Evolutionary conservation across 768 basidiomycete genomes (phyloP), one percentile per base, ranked within the genome.

Genomic region (Amanita inopinata): DNA sequence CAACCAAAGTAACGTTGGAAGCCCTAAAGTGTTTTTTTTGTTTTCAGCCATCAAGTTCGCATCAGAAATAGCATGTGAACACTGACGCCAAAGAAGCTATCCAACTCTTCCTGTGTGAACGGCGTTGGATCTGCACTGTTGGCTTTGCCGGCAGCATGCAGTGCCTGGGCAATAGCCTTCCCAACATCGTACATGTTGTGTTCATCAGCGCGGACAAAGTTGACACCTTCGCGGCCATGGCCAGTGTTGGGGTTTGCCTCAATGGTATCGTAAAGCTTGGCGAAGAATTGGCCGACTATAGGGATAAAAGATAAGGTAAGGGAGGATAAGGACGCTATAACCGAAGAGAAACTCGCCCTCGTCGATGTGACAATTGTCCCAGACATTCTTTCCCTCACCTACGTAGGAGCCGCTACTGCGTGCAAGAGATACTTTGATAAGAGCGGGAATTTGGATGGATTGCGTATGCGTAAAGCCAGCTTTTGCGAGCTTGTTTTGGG

Each of bases 311-410:
- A 34, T 20, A 36, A n/a, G 10, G 5, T 3, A 8, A 20, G 18
- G 8, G 6, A 36, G 19, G n/a, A n/a, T n/a, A n/a, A n/a, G n/a
- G n/a, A n/a, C n/a, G n/a, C n/a, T n/a, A 45, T 15, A 30, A 3
- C 14, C 4, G 2, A 38, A 15, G 14, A 20, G 18, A 9, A 12
- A 42, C 65, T 39, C 43, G 76, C 76, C 49, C 33, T 80, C 77
- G 28, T 73, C 58, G 28, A 78, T 64, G 47, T 75, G 54, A 4
- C 79, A 71, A 46, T 76, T 61, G 0, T 71, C 67, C 80, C 78
- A 83, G 4, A 75, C 32, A 40, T 80, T 78, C 51, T 65, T 59
- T 0, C 82, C 81, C 32, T 65, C 51, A 0, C 80, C 78, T 2
- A 82, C 61, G 50, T 76, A 59, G 9, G 75, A 77, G 0, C 65